A percentile compares a stretch with the other conserved stretches of the same genome.
These are phyloP conservation scores for Narthecium ossifragum DNA, from an alignment of 106 monocot genomes.

Conservation along the genomic window DNA sequence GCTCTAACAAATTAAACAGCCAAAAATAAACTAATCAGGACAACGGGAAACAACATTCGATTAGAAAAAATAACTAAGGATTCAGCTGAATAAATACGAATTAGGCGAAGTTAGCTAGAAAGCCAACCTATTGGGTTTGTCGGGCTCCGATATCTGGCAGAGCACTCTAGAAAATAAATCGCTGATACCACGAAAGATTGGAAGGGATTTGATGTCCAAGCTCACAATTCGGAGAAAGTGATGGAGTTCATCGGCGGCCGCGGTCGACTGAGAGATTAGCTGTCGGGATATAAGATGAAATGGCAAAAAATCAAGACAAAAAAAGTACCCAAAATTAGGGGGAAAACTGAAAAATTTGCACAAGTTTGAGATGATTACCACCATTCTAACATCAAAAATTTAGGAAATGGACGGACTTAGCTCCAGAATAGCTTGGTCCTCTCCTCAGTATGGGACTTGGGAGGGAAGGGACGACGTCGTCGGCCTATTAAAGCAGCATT, in stretches of 20 bases:
- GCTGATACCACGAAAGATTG: slow-evolving; percentile 15
- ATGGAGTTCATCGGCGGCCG: slow-evolving; percentile 20
- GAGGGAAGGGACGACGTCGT: background rate
- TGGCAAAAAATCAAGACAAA: background rate
- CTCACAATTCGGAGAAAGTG: slow-evolving; percentile 15
- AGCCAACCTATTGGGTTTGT: background rate
- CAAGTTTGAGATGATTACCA: too few species aligned
- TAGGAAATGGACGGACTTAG: too few species aligned
- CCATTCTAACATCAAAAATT: too few species aligned
- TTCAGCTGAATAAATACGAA: background rate
- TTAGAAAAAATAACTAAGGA: background rate
- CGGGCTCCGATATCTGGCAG: background rate
- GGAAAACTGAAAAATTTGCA: background rate
- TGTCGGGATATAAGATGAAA: background rate
- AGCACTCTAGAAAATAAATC: slow-evolving; percentile 22
- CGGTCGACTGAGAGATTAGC: slow-evolving; percentile 15
- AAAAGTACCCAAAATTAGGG: background rate
- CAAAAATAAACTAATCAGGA: background rate
- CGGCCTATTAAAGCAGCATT: too few species aligned
- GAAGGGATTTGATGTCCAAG: slow-evolving; percentile 19
- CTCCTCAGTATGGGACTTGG: too few species aligned
- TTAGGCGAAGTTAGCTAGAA: background rate
- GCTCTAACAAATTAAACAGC: background rate
- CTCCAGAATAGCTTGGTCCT: too few species aligned
- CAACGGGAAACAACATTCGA: background rate